These are phyloP conservation scores for Basidioascus undulatus DNA, from an alignment of 768 basidiomycete genomes.

Conservation along the genomic window DNA sequence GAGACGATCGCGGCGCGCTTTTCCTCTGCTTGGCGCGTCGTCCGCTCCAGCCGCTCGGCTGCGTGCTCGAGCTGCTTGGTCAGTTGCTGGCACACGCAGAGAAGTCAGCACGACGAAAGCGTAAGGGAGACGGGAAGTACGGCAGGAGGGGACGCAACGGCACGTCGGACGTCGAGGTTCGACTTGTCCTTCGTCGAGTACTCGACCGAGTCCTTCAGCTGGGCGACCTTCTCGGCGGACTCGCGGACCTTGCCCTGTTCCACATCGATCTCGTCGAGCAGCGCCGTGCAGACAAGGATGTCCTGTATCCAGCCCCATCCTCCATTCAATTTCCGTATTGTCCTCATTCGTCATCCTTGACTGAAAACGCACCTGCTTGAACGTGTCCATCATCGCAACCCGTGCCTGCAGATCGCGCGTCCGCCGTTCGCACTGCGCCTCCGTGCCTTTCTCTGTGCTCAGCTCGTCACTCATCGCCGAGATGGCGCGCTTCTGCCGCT, in stretches of 20 bases:
- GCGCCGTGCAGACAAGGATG: constrained; percentile 42
- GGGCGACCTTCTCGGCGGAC: constrained; percentile 40
- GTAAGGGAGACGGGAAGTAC: not conserved
- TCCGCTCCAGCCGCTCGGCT: constrained; percentile 53
- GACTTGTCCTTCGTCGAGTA: constrained; percentile 44
- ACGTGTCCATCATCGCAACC: constrained; percentile 38
- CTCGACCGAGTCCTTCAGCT: constrained; percentile 42
- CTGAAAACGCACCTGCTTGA: constrained; percentile 37
- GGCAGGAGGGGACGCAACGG: not conserved
- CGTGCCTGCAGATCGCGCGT: constrained; percentile 52
- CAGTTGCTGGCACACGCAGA: too few relatives aligned
- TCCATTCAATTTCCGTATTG: too few relatives aligned
- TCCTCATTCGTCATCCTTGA: constrained; percentile 4
- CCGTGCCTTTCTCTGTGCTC: constrained; percentile 42
- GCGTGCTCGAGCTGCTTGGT: constrained; percentile 58
- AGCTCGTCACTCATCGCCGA: constrained; percentile 42
- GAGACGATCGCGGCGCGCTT: constrained; percentile 46
- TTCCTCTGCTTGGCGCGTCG: constrained; percentile 55
- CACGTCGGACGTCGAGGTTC: constrained; percentile 34
- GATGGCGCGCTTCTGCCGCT: constrained; percentile 64
- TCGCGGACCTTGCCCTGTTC: constrained; percentile 38
- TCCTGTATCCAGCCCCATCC: constrained; percentile 25
- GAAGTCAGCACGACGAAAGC: too few relatives aligned
- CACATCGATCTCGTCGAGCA: constrained; percentile 47
- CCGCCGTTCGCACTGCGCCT: constrained; percentile 43